Percentiles rank a stretch among this genome's conserved stretches.
Evolutionary conservation across 164 flowering plant species (phyloP).

Genomic region (Pachysandra terminalis): DNA sequence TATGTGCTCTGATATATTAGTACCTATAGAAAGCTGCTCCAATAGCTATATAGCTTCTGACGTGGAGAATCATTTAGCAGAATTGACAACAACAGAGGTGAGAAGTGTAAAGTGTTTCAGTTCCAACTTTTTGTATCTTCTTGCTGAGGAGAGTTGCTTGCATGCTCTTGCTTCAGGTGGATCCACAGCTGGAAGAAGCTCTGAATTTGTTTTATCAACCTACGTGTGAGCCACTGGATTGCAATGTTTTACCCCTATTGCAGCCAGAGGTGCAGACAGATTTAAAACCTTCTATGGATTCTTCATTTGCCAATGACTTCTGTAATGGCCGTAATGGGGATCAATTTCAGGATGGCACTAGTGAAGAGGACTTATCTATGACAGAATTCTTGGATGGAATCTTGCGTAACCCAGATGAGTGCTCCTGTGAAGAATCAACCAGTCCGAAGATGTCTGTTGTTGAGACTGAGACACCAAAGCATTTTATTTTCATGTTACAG

Average conservation of each 20-base stretch:
- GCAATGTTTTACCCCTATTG: slow-evolving; percentile 23
- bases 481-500: neutral
- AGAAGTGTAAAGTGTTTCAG: slow-evolving; percentile 3
- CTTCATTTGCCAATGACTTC: slow-evolving; percentile 21
- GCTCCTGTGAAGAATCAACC: slow-evolving; percentile 18
- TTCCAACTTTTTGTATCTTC: neutral
- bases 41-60: slow-evolving; percentile 23
- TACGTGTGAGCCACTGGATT: slow-evolving; percentile 15
- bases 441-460: slow-evolving; percentile 6
- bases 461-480: slow-evolving; percentile 1
- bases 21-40: slow-evolving; percentile 20
- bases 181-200: slow-evolving; percentile 12
- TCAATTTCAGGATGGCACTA: slow-evolving; percentile 29
- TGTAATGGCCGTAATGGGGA: slow-evolving; percentile 12
- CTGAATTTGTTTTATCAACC: slow-evolving; percentile 8
- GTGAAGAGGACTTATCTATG: slow-evolving; percentile 29
- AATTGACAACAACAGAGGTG: slow-evolving; percentile 31
- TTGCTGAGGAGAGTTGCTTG: too few species aligned
- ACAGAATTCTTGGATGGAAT: slow-evolving; percentile 36
- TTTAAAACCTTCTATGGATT: slow-evolving; percentile 22
- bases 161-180: slow-evolving; percentile 18
- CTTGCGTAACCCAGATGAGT: too few species aligned
- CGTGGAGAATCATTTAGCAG: slow-evolving; percentile 24
- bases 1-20: slow-evolving; percentile 10
- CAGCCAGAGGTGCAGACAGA: slow-evolving; percentile 20